A percentile compares a stretch with the other conserved stretches of the same genome.
phyloP scores from a whole-genome alignment of 768 basidiomycete genomes.

The Termitomyces sp. region DNA sequence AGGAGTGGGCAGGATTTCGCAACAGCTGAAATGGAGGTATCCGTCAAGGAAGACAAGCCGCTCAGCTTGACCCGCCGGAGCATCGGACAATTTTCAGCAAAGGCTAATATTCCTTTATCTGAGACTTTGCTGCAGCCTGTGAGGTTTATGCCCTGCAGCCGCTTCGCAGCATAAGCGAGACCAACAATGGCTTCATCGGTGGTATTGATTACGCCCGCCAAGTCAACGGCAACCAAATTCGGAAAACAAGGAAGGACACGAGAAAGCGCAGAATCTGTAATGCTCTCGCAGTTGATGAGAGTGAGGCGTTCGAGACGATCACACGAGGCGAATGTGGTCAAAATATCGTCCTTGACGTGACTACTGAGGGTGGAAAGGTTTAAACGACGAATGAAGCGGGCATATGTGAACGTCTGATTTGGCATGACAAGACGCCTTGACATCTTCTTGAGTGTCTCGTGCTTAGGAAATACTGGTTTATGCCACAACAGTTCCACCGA shows the following conservation, averaged over 20 bases:
- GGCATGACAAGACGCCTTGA: conserved; percentile 58
- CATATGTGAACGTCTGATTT: conserved; percentile 81
- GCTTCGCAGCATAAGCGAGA: conserved; percentile 64
- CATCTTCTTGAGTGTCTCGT: conserved; percentile 73
- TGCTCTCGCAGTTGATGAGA: conserved; percentile 68
- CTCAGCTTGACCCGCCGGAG: conserved; percentile 90
- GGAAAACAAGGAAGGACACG: conserved; percentile 64
- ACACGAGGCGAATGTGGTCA: conserved; percentile 68
- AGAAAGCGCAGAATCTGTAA: conserved; percentile 61
- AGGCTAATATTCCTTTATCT: conserved; percentile 68
- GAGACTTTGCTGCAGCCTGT: conserved; percentile 78
- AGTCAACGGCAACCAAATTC: conserved; percentile 83
- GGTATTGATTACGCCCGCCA: conserved; percentile 65
- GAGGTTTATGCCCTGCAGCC: conserved; percentile 90
- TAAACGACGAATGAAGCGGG: conserved; percentile 83
- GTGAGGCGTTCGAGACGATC: conserved; percentile 84
- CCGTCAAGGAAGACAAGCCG: conserved; percentile 70
- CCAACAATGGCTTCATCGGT: conserved; percentile 68
- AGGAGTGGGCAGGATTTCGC: conserved; percentile 78
- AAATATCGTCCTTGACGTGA: conserved; percentile 69
- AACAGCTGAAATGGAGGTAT: conserved; percentile 69
- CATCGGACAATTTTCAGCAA: conserved; percentile 70
- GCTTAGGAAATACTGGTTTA: conserved; percentile 71
- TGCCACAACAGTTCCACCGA: conserved; percentile 95
- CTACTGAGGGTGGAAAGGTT: conserved; percentile 75